Conservation (phyloP, 805 yeast genomes). For the Kodamaea jinghongensis region DNA sequence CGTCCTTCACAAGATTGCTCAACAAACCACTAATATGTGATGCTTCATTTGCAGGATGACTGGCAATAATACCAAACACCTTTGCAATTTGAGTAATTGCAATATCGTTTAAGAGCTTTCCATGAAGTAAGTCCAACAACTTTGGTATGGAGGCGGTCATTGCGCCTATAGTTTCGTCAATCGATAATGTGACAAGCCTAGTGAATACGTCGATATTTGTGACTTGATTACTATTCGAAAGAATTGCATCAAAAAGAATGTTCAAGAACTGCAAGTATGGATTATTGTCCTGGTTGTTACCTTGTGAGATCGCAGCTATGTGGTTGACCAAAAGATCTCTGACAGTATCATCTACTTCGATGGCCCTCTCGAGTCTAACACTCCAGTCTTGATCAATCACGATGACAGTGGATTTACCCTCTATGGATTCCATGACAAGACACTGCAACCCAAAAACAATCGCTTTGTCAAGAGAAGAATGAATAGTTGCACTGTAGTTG, state of each 20-base stretch:
- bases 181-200: slow-evolving; percentile 31
- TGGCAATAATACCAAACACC: slow-evolving; percentile 47
- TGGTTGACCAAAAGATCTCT: slow-evolving; percentile 23
- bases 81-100: slow-evolving; percentile 37
- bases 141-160: slow-evolving; percentile 17
- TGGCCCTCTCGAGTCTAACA: slow-evolving; percentile 62
- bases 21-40: slow-evolving; percentile 3
- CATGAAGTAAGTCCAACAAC: slow-evolving; percentile 25
- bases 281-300: slow-evolving; percentile 12
- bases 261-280: slow-evolving; percentile 23
- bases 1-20: slow-evolving; percentile 15
- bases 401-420: slow-evolving; percentile 52
- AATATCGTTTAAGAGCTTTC: slow-evolving; percentile 19
- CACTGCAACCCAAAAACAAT: slow-evolving; percentile 55
- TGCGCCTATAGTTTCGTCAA: slow-evolving; percentile 22
- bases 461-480: slow-evolving; percentile 37
- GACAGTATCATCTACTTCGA: slow-evolving; percentile 59
- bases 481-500: slow-evolving; percentile 24
- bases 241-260: slow-evolving; percentile 37
- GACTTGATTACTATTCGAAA: slow-evolving; percentile 2
- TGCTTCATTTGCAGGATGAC: slow-evolving; percentile 32
- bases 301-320: slow-evolving; percentile 11
- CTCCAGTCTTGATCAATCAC: slow-evolving; percentile 75
- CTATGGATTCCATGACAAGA: slow-evolving; percentile 62
- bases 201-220: slow-evolving; percentile 28